Base-by-base conservation (phyloP, 2,329 filamentous ascomycete species). In the Triangularia verruculosa region DNA sequence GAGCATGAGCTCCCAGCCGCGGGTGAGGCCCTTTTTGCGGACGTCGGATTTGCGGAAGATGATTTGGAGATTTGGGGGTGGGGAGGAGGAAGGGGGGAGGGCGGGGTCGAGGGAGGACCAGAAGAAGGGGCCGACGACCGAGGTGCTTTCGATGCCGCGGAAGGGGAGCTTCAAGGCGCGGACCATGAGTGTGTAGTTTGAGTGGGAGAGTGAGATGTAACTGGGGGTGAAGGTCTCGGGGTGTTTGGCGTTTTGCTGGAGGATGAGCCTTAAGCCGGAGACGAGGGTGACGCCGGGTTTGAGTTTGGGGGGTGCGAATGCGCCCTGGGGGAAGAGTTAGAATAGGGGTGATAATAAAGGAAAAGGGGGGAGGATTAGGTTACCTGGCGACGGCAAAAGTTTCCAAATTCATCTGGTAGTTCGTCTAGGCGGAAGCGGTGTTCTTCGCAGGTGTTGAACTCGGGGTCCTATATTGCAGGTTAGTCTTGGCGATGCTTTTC, bases 1-100 rank as follows among this genome's bases (percentile, higher is more conserved):
- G 39, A 88, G 79, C 78, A 86, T 86, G 61, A 87, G 78, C 74
- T 88, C 86, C 84, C 85, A 88, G 53, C 86, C 86, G 61, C 86
- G 82, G 15, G 86, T 88, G 70, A 79, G 80, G 66, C 84, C 85
- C 75, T 85, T 87, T 72, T 88, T 88, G 58, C 84, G 83, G 32
- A 88, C 86, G 70, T 88, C 86, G n/a, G 83, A 86, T 74, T 88
- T 88, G 68, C 86, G 83, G 71, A 85, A 86, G 64, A 88, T 80
- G 68, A 88, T 83, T 70, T 88, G 86, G 54, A 88, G 74, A 74
- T 85, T 82, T 39, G 81, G 82, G 66, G 86, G 79, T 39, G 13
- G n/a, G 39, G n/a, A 20, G n/a, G 5, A 20, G 27, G n/a, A 17
- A 43, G 34, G 34, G 1, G 80, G 77, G 59, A 85, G 83, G 67